phyloP scores from a whole-genome alignment of 345 rosid species.

The Hypericum androsaemum region DNA sequence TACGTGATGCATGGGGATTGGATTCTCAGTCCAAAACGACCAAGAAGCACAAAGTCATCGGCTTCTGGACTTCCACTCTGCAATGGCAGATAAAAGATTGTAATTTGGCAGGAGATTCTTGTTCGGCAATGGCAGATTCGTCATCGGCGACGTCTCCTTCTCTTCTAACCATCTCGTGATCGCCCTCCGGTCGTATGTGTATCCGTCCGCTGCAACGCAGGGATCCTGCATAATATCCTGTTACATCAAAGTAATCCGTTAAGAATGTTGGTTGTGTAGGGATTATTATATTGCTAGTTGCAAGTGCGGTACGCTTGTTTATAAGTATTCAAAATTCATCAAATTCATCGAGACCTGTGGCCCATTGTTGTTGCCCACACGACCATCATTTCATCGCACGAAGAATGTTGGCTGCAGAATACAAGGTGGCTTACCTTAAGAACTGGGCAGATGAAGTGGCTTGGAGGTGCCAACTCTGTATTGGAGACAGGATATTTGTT shows the following conservation, averaged over 20 bases:
- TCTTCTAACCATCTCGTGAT: slow-evolving; percentile 60
- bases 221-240: slow-evolving; percentile 82
- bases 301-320: too few relatives aligned
- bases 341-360: too few relatives aligned
- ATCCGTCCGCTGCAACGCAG: slow-evolving; percentile 84
- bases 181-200: slow-evolving; percentile 63
- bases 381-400: too few relatives aligned
- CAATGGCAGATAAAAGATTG: slow-evolving; percentile 52
- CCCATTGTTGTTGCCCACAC: too few relatives aligned
- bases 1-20: too few relatives aligned
- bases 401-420: too few relatives aligned
- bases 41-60: slow-evolving; percentile 9
- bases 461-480: slow-evolving; percentile 27
- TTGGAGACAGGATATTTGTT: slow-evolving; percentile 20
- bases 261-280: background rate
- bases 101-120: slow-evolving; percentile 58
- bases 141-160: slow-evolving; percentile 55
- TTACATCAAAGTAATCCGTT: background rate
- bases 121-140: slow-evolving; percentile 35
- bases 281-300: too few relatives aligned
- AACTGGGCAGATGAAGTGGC: slow-evolving; percentile 73
- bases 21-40: too few relatives aligned
- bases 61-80: slow-evolving; percentile 49
- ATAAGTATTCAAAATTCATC: too few relatives aligned
- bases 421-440: slow-evolving; percentile 37